Percentiles rank a stretch among this genome's conserved stretches.
These are phyloP conservation scores for Ogataea glucozyma DNA, from an alignment of 805 yeast genomes.

Conservation along the genomic window DNA sequence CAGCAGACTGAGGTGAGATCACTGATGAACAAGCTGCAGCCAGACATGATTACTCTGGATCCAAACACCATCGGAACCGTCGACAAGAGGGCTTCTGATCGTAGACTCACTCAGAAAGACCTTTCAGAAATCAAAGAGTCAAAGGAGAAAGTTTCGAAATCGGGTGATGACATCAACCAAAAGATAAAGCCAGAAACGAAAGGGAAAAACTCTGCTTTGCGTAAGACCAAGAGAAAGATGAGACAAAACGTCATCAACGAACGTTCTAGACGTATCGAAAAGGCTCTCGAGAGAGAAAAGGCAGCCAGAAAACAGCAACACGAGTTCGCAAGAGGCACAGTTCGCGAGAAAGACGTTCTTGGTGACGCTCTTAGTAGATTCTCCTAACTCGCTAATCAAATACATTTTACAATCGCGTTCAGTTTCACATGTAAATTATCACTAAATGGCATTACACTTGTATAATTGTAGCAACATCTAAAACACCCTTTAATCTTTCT, in stretches of 20 bases:
- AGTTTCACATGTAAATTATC: too few species aligned
- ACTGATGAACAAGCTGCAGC: slow-evolving; percentile 81
- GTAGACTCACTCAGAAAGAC: slow-evolving; percentile 65
- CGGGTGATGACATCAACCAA: slow-evolving; percentile 50
- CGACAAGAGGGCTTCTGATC: slow-evolving; percentile 62
- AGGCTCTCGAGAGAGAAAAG: slow-evolving; percentile 73
- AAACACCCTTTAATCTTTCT: too few species aligned
- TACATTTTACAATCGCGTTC: slow-evolving; percentile 7
- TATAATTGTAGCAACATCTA: too few species aligned
- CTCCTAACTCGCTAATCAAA: slow-evolving; percentile 23
- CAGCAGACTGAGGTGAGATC: slow-evolving; percentile 89
- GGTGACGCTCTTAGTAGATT: slow-evolving; percentile 54
- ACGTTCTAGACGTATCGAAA: slow-evolving; percentile 75
- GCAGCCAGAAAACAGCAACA: slow-evolving; percentile 56
- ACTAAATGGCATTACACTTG: too few species aligned
- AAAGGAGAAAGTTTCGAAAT: slow-evolving; percentile 34
- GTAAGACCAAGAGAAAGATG: slow-evolving; percentile 80
- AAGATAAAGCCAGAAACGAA: slow-evolving; percentile 66
- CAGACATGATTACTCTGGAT: slow-evolving; percentile 90
- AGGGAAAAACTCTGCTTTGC: slow-evolving; percentile 80
- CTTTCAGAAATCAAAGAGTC: slow-evolving; percentile 42
- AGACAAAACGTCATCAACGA: slow-evolving; percentile 83
- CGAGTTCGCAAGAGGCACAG: slow-evolving; percentile 46
- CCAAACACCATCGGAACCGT: slow-evolving; percentile 86
- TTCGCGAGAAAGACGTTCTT: slow-evolving; percentile 53